A percentile compares a stretch with the other conserved stretches of the same genome.
These are phyloP conservation scores for Antrodiella citrinella DNA, from an alignment of 768 basidiomycete genomes.

Conservation along the genomic window DNA sequence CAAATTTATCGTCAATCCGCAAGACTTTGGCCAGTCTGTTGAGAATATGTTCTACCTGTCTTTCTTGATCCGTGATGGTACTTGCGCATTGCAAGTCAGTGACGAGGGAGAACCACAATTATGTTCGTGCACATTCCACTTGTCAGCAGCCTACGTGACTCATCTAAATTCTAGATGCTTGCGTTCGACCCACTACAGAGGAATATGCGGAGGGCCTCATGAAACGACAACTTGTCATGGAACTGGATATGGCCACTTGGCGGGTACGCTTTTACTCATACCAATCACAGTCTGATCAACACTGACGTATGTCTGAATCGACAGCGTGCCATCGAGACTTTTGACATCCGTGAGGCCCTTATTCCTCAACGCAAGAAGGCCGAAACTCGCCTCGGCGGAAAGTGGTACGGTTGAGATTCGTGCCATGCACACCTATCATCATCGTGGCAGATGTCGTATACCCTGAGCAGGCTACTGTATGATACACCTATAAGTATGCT, in stretches of 20 bases:
- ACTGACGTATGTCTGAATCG: background rate
- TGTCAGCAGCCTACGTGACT: background rate
- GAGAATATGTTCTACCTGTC: constrained; percentile 96
- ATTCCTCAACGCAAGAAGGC: constrained; percentile 71
- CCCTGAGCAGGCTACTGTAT: background rate
- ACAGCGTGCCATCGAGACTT: constrained; percentile 82
- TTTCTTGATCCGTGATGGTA: constrained; percentile 84
- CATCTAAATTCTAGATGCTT: constrained; percentile 15
- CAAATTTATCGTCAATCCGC: constrained; percentile 81
- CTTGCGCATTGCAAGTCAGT: constrained; percentile 63
- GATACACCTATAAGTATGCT: background rate
- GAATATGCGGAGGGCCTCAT: constrained; percentile 57
- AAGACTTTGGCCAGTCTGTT: constrained; percentile 87
- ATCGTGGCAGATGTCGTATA: background rate
- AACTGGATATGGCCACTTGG: constrained; percentile 90
- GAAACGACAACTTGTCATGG: constrained; percentile 83
- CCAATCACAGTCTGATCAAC: background rate
- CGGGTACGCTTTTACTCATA: constrained; percentile 43
- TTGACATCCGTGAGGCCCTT: constrained; percentile 64
- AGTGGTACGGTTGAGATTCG: constrained; percentile 61
- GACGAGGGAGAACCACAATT: constrained; percentile 67
- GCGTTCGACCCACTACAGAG: constrained; percentile 54
- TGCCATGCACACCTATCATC: no score
- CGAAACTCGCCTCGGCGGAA: constrained; percentile 45
- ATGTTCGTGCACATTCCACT: constrained; percentile 38